phyloP scores from a whole-genome alignment of 306 rosid genomes.

The Fragaria ananassa region DNA sequence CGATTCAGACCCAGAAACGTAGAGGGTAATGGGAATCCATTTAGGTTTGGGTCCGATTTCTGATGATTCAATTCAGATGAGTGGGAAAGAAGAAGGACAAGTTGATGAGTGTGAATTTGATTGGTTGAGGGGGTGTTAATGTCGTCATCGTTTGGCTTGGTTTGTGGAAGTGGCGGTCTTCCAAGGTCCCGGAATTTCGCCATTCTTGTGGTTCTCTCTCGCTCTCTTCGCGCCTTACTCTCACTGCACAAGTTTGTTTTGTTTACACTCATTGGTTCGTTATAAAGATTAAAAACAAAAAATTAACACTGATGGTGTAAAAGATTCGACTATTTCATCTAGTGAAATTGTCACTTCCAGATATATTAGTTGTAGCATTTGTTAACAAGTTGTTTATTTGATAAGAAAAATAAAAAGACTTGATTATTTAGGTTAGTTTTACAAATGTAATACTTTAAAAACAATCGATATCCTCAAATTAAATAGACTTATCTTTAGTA shows the following conservation, averaged over 20 bases:
- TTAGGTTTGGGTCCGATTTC: background rate
- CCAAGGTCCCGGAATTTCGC: slow-evolving; percentile 56
- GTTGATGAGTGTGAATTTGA: background rate
- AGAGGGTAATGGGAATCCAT: slow-evolving; percentile 7
- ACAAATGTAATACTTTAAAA: no score
- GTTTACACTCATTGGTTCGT: background rate
- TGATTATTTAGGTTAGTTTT: no score
- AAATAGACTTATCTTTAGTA: no score
- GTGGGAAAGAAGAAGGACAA: background rate
- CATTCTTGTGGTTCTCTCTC: slow-evolving; percentile 60
- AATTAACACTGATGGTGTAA: no score
- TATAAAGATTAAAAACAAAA: no score
- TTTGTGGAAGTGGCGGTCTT: slow-evolving; percentile 35
- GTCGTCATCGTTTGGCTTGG: slow-evolving; percentile 11
- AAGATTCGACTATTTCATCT: no score
- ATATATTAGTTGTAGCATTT: no score
- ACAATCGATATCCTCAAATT: no score
- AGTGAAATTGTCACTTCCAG: no score
- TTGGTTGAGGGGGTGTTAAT: background rate
- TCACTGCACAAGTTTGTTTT: background rate
- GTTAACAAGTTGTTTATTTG: no score
- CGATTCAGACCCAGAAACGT: slow-evolving; percentile 19
- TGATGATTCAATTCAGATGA: background rate
- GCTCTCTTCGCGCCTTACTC: slow-evolving; percentile 24
- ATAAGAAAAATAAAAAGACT: no score